phyloP scores from a whole-genome alignment of 2,329 filamentous ascomycete genomes.

The Talaromyces marneffei region DNA sequence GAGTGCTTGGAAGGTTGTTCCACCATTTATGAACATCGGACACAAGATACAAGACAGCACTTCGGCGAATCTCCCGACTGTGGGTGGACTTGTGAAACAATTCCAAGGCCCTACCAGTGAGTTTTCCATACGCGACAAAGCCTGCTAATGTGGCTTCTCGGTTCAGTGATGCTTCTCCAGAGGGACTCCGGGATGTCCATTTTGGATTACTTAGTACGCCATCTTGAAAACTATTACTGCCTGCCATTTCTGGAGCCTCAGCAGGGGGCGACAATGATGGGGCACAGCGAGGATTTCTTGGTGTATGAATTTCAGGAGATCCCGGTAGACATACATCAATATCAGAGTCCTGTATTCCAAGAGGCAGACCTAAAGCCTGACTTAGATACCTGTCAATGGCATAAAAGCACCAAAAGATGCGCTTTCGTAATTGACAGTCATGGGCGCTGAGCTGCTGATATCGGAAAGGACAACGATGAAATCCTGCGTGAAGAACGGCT shows the following conservation, averaged over 20 bases:
- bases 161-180: conserved; percentile 3
- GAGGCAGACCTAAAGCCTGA: conserved; percentile 35
- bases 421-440: conserved; percentile 37
- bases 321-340: conserved; percentile 44
- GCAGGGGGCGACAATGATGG: not conserved
- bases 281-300: conserved; percentile 11
- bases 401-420: conserved; percentile 41
- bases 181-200: not conserved
- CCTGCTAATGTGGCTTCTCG: conserved; percentile 33
- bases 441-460: conserved; percentile 42
- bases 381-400: conserved; percentile 39
- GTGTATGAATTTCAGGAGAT: conserved; percentile 36
- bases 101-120: conserved; percentile 37
- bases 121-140: conserved; percentile 36
- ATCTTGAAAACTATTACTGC: not conserved
- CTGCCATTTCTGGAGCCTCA: not conserved
- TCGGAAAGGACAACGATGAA: conserved; percentile 49
- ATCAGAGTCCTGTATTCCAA: conserved; percentile 39
- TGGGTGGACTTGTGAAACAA: conserved; percentile 40
- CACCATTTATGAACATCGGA: conserved; percentile 41
- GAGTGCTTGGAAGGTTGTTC: conserved; percentile 34
- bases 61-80: conserved; percentile 35
- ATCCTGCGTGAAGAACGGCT: conserved; percentile 46
- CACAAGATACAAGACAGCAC: conserved; percentile 33
- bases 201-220: not conserved